Conservation (phyloP, 2,329 filamentous ascomycete species). For the Cercospora zeae-maydis region DNA sequence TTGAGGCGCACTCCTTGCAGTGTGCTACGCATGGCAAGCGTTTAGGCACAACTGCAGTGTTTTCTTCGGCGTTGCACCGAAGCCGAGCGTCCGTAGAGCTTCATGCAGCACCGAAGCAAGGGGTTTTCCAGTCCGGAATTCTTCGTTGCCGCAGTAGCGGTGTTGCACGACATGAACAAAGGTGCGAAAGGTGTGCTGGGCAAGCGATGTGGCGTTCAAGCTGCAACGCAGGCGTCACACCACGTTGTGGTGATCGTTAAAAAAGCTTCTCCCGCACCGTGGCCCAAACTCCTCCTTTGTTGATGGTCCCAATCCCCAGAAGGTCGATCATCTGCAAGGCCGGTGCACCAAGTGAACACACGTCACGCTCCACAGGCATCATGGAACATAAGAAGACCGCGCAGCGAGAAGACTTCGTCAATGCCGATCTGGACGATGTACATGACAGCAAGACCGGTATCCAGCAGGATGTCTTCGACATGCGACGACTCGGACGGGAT, state of each 20-base stretch:
- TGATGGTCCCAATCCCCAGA: not conserved
- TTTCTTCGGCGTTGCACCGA: not conserved
- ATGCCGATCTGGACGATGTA: not conserved
- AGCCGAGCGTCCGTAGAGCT: not conserved
- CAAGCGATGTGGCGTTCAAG: conserved; percentile 1
- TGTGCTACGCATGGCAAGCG: not conserved
- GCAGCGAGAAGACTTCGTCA: not conserved
- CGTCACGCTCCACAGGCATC: not conserved
- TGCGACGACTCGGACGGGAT: conserved; percentile 12
- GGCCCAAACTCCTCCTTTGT: not conserved
- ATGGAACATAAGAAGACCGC: conserved; percentile 1
- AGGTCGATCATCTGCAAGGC: not conserved
- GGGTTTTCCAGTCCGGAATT: not conserved
- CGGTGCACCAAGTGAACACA: not conserved
- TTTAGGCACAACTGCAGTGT: not conserved
- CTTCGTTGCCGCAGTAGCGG: conserved; percentile 2
- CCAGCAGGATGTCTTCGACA: conserved; percentile 14
- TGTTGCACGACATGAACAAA: conserved; percentile 3
- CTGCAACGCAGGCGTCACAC: not conserved
- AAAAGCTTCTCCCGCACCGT: not conserved
- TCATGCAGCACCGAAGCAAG: conserved; percentile 1
- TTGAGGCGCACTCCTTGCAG: not conserved
- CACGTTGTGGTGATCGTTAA: conserved; percentile 2
- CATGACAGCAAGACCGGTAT: not conserved
- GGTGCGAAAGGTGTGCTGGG: not conserved